phyloP scores from a whole-genome alignment of 192 early-diverging fungal species.

The Lunasporangiospora selenospora region DNA sequence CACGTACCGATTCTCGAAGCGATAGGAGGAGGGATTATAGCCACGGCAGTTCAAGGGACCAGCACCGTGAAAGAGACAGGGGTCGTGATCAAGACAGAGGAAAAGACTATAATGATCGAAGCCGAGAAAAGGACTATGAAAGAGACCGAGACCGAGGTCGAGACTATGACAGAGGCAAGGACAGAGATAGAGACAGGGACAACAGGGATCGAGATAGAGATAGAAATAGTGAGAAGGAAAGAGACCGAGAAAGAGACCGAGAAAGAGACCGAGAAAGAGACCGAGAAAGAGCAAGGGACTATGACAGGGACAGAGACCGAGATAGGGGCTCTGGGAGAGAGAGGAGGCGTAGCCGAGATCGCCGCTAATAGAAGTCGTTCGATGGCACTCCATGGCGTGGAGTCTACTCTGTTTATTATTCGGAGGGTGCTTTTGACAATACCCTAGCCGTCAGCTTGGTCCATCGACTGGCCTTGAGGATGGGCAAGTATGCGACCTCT shows the following conservation, averaged over 20 bases:
- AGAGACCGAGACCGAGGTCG: not conserved
- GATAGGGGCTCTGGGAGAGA: conserved; percentile 1
- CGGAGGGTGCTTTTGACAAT: too few species aligned
- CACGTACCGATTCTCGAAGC: too few species aligned
- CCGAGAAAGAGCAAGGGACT: conserved; percentile 1
- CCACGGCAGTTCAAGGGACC: too few species aligned
- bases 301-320: conserved; percentile 7
- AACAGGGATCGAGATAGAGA: conserved; percentile 8
- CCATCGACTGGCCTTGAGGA: too few species aligned
- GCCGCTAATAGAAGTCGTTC: too few species aligned
- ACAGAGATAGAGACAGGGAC: not conserved
- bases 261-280: not conserved
- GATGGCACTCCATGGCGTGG: too few species aligned
- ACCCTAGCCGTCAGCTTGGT: too few species aligned
- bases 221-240: too few species aligned
- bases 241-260: not conserved
- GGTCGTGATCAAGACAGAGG: conserved; percentile 1
- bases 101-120: not conserved
- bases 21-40: too few species aligned
- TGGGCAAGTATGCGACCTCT: too few species aligned
- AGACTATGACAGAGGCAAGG: conserved; percentile 2
- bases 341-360: not conserved
- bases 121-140: conserved; percentile 4
- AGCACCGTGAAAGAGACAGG: conserved; percentile 7
- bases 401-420: too few species aligned